Evolutionary conservation across 2,329 filamentous ascomycete genomes (phyloP).

Genomic region (Cladorrhinum sp.): DNA sequence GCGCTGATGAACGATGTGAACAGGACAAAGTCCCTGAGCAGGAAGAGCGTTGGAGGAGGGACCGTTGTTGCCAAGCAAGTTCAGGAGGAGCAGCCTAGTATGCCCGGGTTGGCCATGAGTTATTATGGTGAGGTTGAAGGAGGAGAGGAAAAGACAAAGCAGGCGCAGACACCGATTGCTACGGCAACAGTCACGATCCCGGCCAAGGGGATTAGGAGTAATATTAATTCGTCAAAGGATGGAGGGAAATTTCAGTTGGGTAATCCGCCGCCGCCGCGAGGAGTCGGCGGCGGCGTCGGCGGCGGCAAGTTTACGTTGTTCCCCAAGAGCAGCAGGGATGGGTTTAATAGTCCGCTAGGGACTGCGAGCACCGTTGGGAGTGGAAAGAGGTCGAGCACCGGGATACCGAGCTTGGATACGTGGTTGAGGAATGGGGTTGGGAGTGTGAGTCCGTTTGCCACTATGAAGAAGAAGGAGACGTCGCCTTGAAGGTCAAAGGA

Average conservation of each 20-base stretch:
- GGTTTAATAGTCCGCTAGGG: not conserved
- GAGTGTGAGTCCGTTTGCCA: slow-evolving; percentile 36
- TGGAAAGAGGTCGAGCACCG: slow-evolving; percentile 13
- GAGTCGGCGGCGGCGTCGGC: not conserved
- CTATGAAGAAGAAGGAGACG: slow-evolving; percentile 29
- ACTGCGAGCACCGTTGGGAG: slow-evolving; percentile 2
- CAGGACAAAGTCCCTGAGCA: slow-evolving; percentile 1
- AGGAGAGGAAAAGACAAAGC: not conserved
- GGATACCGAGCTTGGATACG: slow-evolving; percentile 30
- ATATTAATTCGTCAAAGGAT: not conserved
- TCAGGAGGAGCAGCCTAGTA: not conserved
- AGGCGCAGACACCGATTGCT: not conserved
- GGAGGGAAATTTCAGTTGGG: not conserved
- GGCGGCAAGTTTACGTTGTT: slow-evolving; percentile 29
- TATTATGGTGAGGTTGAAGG: not conserved
- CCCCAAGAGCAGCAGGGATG: slow-evolving; percentile 21
- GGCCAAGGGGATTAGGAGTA: not conserved
- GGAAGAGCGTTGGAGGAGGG: not conserved
- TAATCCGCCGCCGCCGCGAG: slow-evolving; percentile 9
- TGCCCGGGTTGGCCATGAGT: slow-evolving; percentile 4
- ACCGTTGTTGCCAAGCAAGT: not conserved
- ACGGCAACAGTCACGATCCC: not conserved
- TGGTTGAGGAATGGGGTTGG: slow-evolving; percentile 35
- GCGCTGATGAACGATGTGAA: not conserved
- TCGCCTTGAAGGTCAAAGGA: too few species aligned